These are phyloP conservation scores for Mentha longifolia DNA, from an alignment of 257 asterid genomes.

Conservation along the genomic window DNA sequence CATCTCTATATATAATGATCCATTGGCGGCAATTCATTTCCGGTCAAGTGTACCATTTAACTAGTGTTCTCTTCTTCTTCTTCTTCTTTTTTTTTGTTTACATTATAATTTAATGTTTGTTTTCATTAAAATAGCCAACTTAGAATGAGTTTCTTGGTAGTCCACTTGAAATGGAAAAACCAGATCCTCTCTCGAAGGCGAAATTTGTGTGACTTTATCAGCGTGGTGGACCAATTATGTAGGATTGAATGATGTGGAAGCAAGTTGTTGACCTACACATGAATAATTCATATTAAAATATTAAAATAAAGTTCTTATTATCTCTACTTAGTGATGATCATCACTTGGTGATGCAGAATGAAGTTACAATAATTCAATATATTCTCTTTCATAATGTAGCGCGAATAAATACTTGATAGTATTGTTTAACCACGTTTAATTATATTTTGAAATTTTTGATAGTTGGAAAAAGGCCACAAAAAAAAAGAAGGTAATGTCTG, in stretches of 20 bases:
- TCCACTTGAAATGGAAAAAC: slow-evolving; percentile 18
- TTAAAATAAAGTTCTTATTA: background rate
- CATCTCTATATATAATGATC: too few species aligned
- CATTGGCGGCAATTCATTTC: too few species aligned
- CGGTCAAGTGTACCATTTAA: too few species aligned
- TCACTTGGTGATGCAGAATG: background rate
- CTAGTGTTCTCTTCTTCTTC: too few species aligned
- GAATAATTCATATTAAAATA: background rate
- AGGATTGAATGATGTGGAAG: slow-evolving; percentile 18
- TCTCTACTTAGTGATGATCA: background rate
- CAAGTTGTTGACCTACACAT: slow-evolving; percentile 5
- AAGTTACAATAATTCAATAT: slow-evolving; percentile 5
- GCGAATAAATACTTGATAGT: background rate
- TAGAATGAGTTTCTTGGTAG: background rate
- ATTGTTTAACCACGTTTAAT: background rate
- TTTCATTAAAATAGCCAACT: background rate
- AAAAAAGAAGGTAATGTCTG: too few species aligned
- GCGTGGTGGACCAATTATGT: slow-evolving; percentile 19
- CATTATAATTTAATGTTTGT: too few species aligned
- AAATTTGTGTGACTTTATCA: slow-evolving; percentile 14
- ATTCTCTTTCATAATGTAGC: background rate
- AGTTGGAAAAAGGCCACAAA: too few species aligned
- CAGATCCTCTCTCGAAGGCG: slow-evolving; percentile 41
- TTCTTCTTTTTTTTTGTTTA: too few species aligned
- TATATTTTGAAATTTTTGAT: background rate